Evolutionary conservation across 78 protist species (phyloP).

Genomic region (Pigoraptor vietnamica): DNA sequence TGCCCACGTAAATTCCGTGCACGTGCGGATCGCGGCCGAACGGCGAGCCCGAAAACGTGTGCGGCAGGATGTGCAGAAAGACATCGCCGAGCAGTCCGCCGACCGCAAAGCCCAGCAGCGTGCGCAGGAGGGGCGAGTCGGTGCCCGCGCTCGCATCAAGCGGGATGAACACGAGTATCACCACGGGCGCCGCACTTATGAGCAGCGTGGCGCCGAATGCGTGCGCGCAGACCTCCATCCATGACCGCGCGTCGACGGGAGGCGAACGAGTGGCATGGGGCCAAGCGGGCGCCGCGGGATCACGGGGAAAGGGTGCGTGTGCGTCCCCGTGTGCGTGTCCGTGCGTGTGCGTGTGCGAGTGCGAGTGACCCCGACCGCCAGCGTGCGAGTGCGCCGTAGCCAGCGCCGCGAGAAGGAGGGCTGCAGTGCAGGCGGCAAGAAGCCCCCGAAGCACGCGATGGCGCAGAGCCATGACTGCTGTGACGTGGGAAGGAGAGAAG

Average conservation of each 20-base stretch:
- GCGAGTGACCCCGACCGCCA: no score
- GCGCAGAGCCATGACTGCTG: no score
- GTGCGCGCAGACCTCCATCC: not conserved
- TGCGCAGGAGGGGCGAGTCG: not conserved
- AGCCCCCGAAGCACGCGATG: no score
- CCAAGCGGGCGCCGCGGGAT: not conserved
- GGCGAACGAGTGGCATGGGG: no score
- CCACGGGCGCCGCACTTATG: not conserved
- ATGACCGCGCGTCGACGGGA: no score
- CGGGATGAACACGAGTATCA: not conserved
- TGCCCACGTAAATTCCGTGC: no score
- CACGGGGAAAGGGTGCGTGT: not conserved
- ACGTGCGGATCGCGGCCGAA: no score
- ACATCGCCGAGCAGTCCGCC: constrained; percentile 75
- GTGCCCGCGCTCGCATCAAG: not conserved
- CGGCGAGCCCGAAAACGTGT: no score
- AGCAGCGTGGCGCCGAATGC: not conserved
- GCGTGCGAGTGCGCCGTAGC: no score
- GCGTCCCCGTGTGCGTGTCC: not conserved
- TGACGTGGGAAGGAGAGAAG: no score
- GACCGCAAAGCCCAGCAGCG: constrained; percentile 45
- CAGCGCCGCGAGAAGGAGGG: no score
- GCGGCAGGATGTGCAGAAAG: constrained; percentile 68
- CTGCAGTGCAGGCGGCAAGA: no score
- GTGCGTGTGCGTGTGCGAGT: not conserved